phyloP scores from a whole-genome alignment of 208 protist species.

The Polymyxa betae region DNA sequence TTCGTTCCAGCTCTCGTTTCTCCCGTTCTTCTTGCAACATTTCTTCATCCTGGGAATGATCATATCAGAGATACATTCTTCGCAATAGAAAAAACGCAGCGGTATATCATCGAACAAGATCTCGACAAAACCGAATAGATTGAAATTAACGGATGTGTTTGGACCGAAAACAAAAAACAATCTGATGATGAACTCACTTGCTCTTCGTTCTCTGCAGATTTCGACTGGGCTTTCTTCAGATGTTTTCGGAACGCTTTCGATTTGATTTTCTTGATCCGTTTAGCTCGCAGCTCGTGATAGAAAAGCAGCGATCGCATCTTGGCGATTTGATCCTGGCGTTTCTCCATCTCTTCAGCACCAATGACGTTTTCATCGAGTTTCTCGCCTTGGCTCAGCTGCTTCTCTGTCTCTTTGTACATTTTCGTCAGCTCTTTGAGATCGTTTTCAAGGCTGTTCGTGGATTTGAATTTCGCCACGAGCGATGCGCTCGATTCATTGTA shows the following conservation, averaged over 20 bases:
- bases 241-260: constrained; percentile 59
- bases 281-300: constrained; percentile 62
- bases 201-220: neutral
- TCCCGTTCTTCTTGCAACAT: neutral
- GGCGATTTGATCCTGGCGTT: constrained; percentile 60
- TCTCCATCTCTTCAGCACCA: constrained; percentile 4
- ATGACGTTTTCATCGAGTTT: neutral
- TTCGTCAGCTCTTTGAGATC: neutral
- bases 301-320: constrained; percentile 61
- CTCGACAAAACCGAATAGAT: no score
- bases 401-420: neutral
- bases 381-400: neutral
- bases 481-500: neutral
- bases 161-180: no score
- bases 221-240: constrained; percentile 54
- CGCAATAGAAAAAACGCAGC: no score
- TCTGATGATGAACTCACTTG: no score
- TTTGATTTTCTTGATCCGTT: constrained; percentile 66
- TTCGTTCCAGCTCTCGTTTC: constrained; percentile 52
- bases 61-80: no score
- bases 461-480: neutral
- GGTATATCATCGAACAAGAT: no score
- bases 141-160: no score
- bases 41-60: no score
- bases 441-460: neutral